Conservation (phyloP, 2,329 filamentous ascomycete species). For the Tolypocladium album region DNA sequence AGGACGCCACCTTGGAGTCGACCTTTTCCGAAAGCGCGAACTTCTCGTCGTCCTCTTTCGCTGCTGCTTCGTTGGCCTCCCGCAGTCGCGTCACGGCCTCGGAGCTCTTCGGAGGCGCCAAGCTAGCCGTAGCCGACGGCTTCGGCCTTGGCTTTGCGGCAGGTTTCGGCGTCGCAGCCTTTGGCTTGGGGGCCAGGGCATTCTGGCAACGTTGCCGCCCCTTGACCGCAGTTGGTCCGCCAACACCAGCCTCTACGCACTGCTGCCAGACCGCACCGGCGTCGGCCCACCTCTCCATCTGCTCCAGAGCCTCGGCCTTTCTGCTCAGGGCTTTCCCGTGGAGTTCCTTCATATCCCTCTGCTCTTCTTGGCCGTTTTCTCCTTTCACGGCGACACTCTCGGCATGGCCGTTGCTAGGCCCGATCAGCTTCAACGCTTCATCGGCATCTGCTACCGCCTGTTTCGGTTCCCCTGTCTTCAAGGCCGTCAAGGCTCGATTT, state of each 20-base stretch:
- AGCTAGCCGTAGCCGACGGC: conserved; percentile 27
- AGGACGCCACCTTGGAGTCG: conserved; percentile 65
- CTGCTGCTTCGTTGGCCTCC: conserved; percentile 75
- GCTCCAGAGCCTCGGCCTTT: conserved; percentile 90
- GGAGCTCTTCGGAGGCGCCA: conserved; percentile 39
- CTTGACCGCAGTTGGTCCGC: conserved; percentile 73
- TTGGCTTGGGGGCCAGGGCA: conserved; percentile 63
- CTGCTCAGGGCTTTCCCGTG: conserved; percentile 89
- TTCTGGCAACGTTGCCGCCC: conserved; percentile 85
- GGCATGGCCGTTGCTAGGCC: conserved; percentile 63
- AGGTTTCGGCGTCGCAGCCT: conserved; percentile 31
- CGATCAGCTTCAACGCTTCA: conserved; percentile 68
- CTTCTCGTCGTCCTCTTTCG: conserved; percentile 82
- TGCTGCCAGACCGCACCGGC: conserved; percentile 70
- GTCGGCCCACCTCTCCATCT: conserved; percentile 89
- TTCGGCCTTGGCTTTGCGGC: conserved; percentile 34
- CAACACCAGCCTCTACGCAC: conserved; percentile 75
- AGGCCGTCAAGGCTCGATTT: conserved; percentile 79
- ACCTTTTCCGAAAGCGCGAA: conserved; percentile 81
- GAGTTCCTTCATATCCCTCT: conserved; percentile 83
- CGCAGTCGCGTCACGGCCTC: conserved; percentile 77
- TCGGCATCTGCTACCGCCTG: conserved; percentile 79
- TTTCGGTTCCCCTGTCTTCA: conserved; percentile 90
- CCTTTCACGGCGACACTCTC: conserved; percentile 65
- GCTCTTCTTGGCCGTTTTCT: conserved; percentile 43